Percentiles rank a stretch among this genome's conserved stretches.
These are phyloP conservation scores for Aspergillus luchuensis DNA, from an alignment of 2,329 filamentous ascomycete genomes.

Conservation along the genomic window DNA sequence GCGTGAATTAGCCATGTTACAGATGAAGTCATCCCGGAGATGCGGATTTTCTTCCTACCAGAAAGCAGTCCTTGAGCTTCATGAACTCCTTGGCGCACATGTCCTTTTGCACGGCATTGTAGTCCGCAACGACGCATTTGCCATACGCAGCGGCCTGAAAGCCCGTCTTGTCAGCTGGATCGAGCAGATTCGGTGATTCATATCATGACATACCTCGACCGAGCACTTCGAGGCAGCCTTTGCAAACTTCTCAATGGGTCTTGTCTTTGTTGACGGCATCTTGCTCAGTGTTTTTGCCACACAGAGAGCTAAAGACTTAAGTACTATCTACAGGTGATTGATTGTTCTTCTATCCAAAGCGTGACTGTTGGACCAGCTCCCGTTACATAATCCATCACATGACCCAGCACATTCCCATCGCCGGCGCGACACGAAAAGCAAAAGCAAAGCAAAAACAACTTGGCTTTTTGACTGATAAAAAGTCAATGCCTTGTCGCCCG, in stretches of 20 bases:
- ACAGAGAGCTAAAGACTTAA: no score
- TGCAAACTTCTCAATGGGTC: conserved; percentile 70
- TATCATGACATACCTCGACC: conserved; percentile 55
- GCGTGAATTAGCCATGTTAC: conserved; percentile 13
- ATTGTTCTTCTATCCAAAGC: no score
- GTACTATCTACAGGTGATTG: no score
- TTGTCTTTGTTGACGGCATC: conserved; percentile 52
- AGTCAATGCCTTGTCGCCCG: conserved; percentile 7
- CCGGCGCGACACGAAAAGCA: conserved; percentile 21
- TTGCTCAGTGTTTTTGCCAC: conserved; percentile 13
- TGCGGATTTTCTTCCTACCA: conserved; percentile 57
- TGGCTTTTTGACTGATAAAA: neutral
- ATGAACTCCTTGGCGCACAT: conserved; percentile 87
- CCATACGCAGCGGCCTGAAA: conserved; percentile 79
- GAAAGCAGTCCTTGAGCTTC: conserved; percentile 80
- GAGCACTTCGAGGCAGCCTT: conserved; percentile 67
- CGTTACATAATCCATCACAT: conserved; percentile 25
- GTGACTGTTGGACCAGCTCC: no score
- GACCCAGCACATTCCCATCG: conserved; percentile 16
- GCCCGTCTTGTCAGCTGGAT: conserved; percentile 17
- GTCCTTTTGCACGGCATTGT: conserved; percentile 86
- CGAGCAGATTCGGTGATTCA: neutral
- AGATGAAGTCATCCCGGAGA: neutral
- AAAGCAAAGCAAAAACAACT: conserved; percentile 5
- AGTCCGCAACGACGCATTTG: conserved; percentile 87